These are phyloP conservation scores for Lolium rigidum DNA, from an alignment of 176 grass and related monocot genomes.

Conservation along the genomic window DNA sequence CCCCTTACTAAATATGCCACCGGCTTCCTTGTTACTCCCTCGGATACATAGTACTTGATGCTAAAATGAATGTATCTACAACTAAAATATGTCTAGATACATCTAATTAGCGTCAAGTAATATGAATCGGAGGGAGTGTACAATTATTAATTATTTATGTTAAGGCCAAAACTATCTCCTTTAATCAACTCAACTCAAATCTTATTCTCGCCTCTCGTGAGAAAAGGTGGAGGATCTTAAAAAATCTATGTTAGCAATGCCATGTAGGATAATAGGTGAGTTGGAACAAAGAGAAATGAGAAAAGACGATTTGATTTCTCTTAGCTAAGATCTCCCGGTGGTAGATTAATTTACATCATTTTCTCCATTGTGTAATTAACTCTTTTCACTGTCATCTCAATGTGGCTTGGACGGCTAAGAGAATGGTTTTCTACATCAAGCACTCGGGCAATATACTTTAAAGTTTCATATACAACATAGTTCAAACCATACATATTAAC, in stretches of 20 bases:
- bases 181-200: neutral
- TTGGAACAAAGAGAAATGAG: neutral
- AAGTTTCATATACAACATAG: neutral
- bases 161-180: neutral
- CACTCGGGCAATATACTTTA: neutral
- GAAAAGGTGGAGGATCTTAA: neutral
- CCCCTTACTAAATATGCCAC: neutral
- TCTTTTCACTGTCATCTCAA: neutral
- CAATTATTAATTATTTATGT: too few relatives aligned
- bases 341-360: too few relatives aligned
- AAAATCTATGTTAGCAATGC: too few relatives aligned
- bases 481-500: too few relatives aligned
- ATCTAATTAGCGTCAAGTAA: too few relatives aligned
- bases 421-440: neutral
- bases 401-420: neutral
- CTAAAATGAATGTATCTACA: too few relatives aligned
- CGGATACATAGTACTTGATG: too few relatives aligned
- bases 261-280: neutral
- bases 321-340: neutral
- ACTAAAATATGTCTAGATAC: too few relatives aligned
- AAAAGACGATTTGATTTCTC: neutral
- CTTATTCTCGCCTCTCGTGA: neutral
- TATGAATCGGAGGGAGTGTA: neutral
- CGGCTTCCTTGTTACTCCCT: neutral
- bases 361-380: neutral